Conservation (phyloP, 306 rosid species). For the Quercus cerris region DNA sequence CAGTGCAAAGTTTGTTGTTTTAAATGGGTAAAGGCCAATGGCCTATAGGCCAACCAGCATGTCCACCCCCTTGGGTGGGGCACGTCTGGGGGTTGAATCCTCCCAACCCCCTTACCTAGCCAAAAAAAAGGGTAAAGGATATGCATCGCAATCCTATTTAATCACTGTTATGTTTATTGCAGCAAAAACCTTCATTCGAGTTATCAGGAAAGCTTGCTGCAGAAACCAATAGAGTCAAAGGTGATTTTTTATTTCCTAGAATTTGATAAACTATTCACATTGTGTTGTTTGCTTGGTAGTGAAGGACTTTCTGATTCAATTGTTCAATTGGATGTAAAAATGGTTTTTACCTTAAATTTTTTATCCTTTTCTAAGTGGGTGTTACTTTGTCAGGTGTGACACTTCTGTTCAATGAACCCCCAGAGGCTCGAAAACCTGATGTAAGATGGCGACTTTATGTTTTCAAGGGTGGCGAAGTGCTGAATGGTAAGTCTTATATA, state of each 20-base stretch:
- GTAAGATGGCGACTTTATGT: conserved; percentile 97
- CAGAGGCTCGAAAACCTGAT: conserved; percentile 80
- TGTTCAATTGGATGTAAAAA: background rate
- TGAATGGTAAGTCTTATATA: conserved; percentile 57
- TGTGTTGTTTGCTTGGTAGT: background rate
- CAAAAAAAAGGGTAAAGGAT: background rate
- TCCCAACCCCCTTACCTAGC: no score
- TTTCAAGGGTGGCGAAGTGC: conserved; percentile 92
- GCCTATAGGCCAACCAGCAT: no score
- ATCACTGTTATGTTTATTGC: conserved; percentile 26
- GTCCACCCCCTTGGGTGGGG: no score
- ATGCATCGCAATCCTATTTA: background rate
- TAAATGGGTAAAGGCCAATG: background rate
- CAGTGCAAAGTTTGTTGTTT: background rate
- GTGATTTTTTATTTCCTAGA: conserved; percentile 26
- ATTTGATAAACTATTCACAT: conserved; percentile 4
- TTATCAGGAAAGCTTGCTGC: conserved; percentile 98
- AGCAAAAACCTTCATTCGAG: conserved; percentile 95
- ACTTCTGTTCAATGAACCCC: conserved; percentile 72
- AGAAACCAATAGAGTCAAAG: conserved; percentile 90
- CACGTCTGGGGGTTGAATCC: no score
- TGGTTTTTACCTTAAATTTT: background rate
- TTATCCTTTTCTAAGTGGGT: conserved; percentile 14
- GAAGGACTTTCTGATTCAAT: background rate
- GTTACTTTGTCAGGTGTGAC: conserved; percentile 63